Evolutionary conservation across 2,329 filamentous ascomycete species (phyloP), one percentile per base, ranked within the genome.

Genomic region (Paecilomyces formosus): DNA sequence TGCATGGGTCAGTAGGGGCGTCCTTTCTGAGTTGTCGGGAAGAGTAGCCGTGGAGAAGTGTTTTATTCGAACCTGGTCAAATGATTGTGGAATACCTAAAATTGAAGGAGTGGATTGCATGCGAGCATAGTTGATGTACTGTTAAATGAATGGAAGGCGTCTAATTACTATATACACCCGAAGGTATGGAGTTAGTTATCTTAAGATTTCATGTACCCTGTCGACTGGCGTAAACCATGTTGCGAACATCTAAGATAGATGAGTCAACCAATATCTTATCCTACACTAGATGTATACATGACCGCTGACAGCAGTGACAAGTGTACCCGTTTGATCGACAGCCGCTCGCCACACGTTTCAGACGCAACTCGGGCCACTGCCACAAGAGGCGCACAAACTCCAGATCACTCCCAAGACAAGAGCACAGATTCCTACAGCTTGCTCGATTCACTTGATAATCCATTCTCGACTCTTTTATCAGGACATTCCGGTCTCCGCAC

Each of bases 371-470:
- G 15, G 39, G 39, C 13, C 13, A 45, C 35, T 45, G 35, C 55
- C 55, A 54, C 57, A 57, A 58, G 50, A 55, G 22, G 21, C 33
- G 30, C 55, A 55, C 15, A 18, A 51, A 57, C 58, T 59, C 18
- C 59, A 57, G 21, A 55, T 60, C 49, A 57, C 15, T 45, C 39
- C 9, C 8, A 9, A 45, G 39, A 45, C 8, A 9, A 45, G 39
- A 45, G 39, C 5, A 45, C 5, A 45, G 8, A 8, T 45, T 18
- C 39, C 7, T 18, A 9, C 39, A n/a, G 9, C 6, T 9, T 45
- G 15, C 5, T n/a, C 18, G n/a, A 6, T 45, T 45, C 9, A 15
- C 8, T 15, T 45, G 18, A 45, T 26, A 26, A 26, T 26, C n/a
- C 18, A 1, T 18, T 18, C 9, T 18, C n/a, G 7, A n/a, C 33